phyloP scores from a whole-genome alignment of 176 grass and related monocot genomes.

The Ananas comosus region DNA sequence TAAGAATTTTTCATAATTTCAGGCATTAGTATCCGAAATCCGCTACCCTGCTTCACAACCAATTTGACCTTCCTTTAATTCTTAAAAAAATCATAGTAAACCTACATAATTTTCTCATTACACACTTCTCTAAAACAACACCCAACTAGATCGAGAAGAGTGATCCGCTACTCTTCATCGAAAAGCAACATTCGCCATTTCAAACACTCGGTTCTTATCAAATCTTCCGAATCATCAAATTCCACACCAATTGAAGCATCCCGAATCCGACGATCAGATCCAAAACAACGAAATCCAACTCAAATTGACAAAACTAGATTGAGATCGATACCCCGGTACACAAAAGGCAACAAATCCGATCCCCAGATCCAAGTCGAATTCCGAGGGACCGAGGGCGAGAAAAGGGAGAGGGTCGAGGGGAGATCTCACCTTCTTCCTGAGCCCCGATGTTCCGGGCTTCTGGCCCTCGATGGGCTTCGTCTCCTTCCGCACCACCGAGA shows the following conservation, averaged over 20 bases:
- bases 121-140: no score
- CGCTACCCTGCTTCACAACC: no score
- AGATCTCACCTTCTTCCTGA: slow-evolving; percentile 70
- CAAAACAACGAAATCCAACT: not conserved
- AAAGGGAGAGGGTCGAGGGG: not conserved
- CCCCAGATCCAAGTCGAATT: not conserved
- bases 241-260: no score
- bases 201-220: no score
- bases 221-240: no score
- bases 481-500: slow-evolving; percentile 44
- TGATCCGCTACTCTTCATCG: no score
- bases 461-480: slow-evolving; percentile 83
- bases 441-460: slow-evolving; percentile 97
- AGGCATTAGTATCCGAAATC: no score
- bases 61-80: no score
- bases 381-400: not conserved
- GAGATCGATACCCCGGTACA: not conserved
- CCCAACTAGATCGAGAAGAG: no score
- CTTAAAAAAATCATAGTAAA: no score
- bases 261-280: not conserved
- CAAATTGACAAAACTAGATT: not conserved
- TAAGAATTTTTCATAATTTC: no score
- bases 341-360: not conserved
- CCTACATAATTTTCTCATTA: no score
- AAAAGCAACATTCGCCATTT: not conserved